Conservation (phyloP, 2,329 filamentous ascomycete genomes). For the Parastagonospora avenae region DNA sequence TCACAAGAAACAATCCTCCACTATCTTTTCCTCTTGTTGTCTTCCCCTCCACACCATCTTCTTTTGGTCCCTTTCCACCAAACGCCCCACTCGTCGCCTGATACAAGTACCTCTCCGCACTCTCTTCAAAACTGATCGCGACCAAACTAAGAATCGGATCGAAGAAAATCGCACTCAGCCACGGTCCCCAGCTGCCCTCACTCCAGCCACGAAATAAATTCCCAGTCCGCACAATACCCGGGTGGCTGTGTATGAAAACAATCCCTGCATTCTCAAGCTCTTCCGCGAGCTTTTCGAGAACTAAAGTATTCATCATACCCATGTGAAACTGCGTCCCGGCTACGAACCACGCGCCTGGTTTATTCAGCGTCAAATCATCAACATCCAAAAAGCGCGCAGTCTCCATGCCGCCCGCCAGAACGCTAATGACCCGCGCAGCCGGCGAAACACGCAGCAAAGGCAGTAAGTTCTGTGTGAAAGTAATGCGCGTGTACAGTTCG, state of each 20-base stretch:
- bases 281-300: neutral
- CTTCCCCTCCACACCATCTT: neutral
- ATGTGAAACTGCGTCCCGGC: neutral
- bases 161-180: conserved; percentile 3
- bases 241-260: neutral
- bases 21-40: neutral
- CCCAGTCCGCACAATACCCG: neutral
- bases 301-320: neutral
- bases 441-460: conserved; percentile 42
- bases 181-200: conserved; percentile 1
- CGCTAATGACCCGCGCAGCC: neutral
- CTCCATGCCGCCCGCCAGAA: neutral
- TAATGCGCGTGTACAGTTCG: conserved; percentile 53
- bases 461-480: conserved; percentile 49
- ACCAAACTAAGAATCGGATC: neutral
- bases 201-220: neutral
- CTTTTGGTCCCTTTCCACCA: conserved; percentile 2
- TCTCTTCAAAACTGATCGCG: conserved; percentile 7
- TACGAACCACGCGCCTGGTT: neutral
- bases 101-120: conserved; percentile 9
- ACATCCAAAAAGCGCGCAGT: neutral
- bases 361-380: neutral
- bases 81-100: conserved; percentile 10
- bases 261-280: neutral
- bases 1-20: conserved; percentile 1